Conservation (phyloP, 1,284 basidiomycete species). For the Ustilago crameri region DNA sequence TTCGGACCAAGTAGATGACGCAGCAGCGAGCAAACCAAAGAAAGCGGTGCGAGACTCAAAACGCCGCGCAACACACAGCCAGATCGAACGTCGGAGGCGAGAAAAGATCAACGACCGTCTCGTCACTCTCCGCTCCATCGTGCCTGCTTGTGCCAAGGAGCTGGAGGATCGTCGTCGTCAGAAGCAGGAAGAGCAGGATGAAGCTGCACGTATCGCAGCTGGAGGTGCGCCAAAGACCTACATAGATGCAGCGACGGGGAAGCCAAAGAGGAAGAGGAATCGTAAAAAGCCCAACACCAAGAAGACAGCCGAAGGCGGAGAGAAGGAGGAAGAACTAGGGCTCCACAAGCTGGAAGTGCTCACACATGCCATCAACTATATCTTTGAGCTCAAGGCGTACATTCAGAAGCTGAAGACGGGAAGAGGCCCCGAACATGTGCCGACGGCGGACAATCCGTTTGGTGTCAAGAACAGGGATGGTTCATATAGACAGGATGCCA, state of each 20-base stretch:
- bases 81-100: slow-evolving; percentile 65
- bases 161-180: slow-evolving; percentile 51
- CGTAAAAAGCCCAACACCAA: slow-evolving; percentile 48
- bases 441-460: slow-evolving; percentile 47
- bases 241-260: slow-evolving; percentile 52
- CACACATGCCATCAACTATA: slow-evolving; percentile 63
- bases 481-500: slow-evolving; percentile 30
- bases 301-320: slow-evolving; percentile 22
- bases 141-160: slow-evolving; percentile 63
- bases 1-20: not conserved
- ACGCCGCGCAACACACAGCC: slow-evolving; percentile 60
- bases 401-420: slow-evolving; percentile 57
- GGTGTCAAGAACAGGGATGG: slow-evolving; percentile 31
- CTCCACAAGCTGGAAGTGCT: slow-evolving; percentile 63
- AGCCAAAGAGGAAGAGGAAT: slow-evolving; percentile 58
- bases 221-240: slow-evolving; percentile 43
- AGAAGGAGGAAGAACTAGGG: slow-evolving; percentile 58
- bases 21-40: slow-evolving; percentile 21
- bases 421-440: slow-evolving; percentile 17
- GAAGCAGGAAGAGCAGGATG: slow-evolving; percentile 53
- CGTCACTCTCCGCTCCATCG: slow-evolving; percentile 58
- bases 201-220: slow-evolving; percentile 43
- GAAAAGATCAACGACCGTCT: slow-evolving; percentile 68
- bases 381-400: slow-evolving; percentile 57
- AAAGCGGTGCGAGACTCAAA: slow-evolving; percentile 52